Percentiles rank a stretch among this genome's conserved stretches.
These are phyloP conservation scores for Ceratocystis harringtonii DNA, from an alignment of 2,329 filamentous ascomycete genomes.

Conservation along the genomic window DNA sequence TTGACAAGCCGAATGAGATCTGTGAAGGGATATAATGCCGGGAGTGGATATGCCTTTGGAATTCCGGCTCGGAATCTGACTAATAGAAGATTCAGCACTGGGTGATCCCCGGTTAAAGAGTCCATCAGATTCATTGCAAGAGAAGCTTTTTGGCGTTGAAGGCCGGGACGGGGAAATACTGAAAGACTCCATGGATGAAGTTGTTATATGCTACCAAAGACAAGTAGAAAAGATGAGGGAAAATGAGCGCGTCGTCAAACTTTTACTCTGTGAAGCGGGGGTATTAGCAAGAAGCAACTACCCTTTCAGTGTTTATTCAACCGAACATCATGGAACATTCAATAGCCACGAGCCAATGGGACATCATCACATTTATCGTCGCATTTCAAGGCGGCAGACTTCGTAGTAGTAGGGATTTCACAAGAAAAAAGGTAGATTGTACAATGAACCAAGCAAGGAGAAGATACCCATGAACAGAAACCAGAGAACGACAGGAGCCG, in stretches of 20 bases:
- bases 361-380: too few species aligned
- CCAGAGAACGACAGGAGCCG: background rate
- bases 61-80: slow-evolving; percentile 13
- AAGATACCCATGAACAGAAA: background rate
- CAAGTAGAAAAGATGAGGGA: background rate
- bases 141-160: background rate
- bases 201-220: background rate
- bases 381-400: background rate
- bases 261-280: background rate
- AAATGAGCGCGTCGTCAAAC: background rate
- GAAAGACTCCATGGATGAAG: slow-evolving; percentile 1
- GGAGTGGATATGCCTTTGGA: slow-evolving; percentile 10
- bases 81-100: slow-evolving; percentile 14
- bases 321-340: background rate
- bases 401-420: background rate
- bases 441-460: background rate
- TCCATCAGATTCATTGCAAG: background rate
- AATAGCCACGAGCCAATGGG: background rate
- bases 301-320: background rate
- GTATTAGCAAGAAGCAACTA: background rate
- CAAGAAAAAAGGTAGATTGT: background rate
- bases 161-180: slow-evolving; percentile 6
- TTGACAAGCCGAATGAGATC: background rate
- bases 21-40: background rate
- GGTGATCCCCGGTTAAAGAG: slow-evolving; percentile 1